Conservation (phyloP, 139 green algal species). For the Microglena sp. region DNA sequence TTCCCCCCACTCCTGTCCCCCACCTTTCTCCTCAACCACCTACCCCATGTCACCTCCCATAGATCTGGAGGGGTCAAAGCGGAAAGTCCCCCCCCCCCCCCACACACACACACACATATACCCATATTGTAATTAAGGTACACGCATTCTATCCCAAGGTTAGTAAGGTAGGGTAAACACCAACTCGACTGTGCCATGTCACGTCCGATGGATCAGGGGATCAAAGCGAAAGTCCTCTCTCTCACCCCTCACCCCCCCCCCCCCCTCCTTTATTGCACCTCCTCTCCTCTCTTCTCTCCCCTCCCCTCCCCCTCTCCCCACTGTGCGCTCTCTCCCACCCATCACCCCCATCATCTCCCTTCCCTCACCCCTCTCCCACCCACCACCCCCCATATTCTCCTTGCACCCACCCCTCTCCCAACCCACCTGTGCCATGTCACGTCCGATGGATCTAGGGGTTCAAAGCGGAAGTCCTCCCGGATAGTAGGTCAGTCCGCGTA, state of each 20-base stretch:
- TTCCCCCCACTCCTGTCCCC: no score
- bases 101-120: neutral
- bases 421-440: conserved; percentile 39
- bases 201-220: conserved; percentile 30
- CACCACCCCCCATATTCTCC: neutral
- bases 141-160: no score
- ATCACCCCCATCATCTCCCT: neutral
- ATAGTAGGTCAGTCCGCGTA: conserved; percentile 14
- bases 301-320: no score
- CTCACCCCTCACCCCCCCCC: neutral
- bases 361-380: neutral
- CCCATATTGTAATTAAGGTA: no score
- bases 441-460: conserved; percentile 31
- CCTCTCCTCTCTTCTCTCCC: neutral
- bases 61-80: neutral
- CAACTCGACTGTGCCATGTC: conserved; percentile 36
- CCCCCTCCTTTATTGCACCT: neutral
- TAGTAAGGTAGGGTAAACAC: no score
- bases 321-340: neutral
- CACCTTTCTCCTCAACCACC: neutral
- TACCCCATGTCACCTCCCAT: no score
- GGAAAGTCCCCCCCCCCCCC: neutral
- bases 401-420: no score
- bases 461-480: conserved; percentile 40
- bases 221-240: neutral